Evolutionary conservation across 139 green algal genomes (phyloP).

Genomic region (Gonium pectorale): DNA sequence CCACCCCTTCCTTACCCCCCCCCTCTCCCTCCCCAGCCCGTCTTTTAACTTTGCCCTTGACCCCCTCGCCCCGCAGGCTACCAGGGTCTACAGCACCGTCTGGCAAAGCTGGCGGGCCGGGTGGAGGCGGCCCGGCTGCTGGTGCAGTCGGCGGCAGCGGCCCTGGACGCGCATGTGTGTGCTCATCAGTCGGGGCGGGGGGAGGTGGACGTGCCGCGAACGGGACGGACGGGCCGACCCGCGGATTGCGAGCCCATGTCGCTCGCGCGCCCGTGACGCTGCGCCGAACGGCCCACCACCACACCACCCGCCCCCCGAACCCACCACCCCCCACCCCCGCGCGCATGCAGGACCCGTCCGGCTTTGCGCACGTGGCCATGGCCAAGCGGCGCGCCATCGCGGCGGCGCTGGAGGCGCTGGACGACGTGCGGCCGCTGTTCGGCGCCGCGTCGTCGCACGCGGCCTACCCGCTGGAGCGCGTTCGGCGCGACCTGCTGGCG

Average conservation of each 20-base stretch:
- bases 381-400: neutral
- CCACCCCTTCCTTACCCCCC: too few species aligned
- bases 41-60: too few species aligned
- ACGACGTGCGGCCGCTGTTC: neutral
- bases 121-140: constrained; percentile 9
- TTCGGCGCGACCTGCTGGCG: neutral
- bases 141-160: neutral
- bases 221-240: too few species aligned
- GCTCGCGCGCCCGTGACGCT: too few species aligned
- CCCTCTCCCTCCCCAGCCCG: too few species aligned
- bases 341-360: neutral
- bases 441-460: neutral
- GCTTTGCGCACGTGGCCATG: neutral
- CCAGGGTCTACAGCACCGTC: neutral
- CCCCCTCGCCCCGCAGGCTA: too few species aligned
- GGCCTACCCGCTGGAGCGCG: neutral
- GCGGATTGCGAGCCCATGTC: too few species aligned
- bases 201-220: too few species aligned
- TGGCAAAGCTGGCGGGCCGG: neutral
- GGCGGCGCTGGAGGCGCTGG: neutral
- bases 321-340: too few species aligned
- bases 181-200: neutral
- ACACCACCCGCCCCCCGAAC: too few species aligned
- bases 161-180: neutral
- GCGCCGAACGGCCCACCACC: too few species aligned